Percentiles rank a stretch among this genome's conserved stretches.
Evolutionary conservation across 208 protist genomes (phyloP).

Genomic region (Lotmaria passim): DNA sequence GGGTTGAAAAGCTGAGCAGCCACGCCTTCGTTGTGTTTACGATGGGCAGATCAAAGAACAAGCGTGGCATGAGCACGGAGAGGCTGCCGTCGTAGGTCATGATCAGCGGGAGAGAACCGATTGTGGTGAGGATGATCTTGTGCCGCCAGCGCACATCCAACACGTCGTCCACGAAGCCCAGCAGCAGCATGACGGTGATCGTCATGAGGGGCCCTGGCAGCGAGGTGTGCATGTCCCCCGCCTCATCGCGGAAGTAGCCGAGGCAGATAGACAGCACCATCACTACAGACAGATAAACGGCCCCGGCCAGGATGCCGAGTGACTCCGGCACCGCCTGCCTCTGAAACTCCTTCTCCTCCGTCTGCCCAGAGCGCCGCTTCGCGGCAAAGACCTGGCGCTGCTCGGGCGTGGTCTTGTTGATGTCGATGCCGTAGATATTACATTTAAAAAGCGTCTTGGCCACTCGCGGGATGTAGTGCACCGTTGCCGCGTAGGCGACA

Average conservation of each 20-base stretch:
- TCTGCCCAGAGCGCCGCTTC: slow-evolving; percentile 39
- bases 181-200: slow-evolving; percentile 98
- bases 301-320: slow-evolving; percentile 77
- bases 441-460: slow-evolving; percentile 72
- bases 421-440: slow-evolving; percentile 94
- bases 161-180: slow-evolving; percentile 99
- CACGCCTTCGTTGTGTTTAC: slow-evolving; percentile 17
- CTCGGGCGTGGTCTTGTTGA: slow-evolving; percentile 93
- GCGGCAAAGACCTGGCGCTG: slow-evolving; percentile 54
- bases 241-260: slow-evolving; percentile 33
- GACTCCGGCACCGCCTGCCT: slow-evolving; percentile 73
- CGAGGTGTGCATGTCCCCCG: slow-evolving; percentile 46
- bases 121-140: slow-evolving; percentile 97
- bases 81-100: slow-evolving; percentile 92
- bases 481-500: slow-evolving; percentile 63
- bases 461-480: slow-evolving; percentile 68
- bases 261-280: slow-evolving; percentile 48
- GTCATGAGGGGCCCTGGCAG: slow-evolving; percentile 90
- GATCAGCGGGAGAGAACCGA: slow-evolving; percentile 95
- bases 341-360: slow-evolving; percentile 36
- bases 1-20: slow-evolving; percentile 11
- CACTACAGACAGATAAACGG: slow-evolving; percentile 78
- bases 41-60: slow-evolving; percentile 38
- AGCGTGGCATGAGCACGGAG: slow-evolving; percentile 88
- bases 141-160: slow-evolving; percentile 98